phyloP scores from a whole-genome alignment of 2,329 filamentous ascomycete species.

The Pestalotiopsis sp. region DNA sequence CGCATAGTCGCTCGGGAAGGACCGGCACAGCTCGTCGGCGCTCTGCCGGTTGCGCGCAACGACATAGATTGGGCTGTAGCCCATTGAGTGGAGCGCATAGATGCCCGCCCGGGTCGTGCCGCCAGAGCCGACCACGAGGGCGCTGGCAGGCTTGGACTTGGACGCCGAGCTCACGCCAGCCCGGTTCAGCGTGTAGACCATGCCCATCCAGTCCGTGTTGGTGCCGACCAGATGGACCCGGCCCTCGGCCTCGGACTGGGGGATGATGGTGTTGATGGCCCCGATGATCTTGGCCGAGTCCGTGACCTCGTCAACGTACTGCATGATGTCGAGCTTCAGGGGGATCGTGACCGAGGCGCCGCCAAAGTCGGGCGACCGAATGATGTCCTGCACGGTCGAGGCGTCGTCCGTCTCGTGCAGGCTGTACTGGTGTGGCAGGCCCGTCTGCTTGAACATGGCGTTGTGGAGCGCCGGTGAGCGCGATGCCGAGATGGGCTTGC shows the following conservation, averaged over 20 bases:
- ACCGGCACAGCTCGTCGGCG: slow-evolving; percentile 66
- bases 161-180: slow-evolving; percentile 59
- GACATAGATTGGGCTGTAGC: slow-evolving; percentile 84
- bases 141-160: slow-evolving; percentile 49
- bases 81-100: slow-evolving; percentile 82
- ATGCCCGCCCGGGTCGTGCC: slow-evolving; percentile 92
- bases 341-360: slow-evolving; percentile 96
- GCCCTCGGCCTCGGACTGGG: slow-evolving; percentile 43
- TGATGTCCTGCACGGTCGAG: slow-evolving; percentile 62
- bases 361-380: slow-evolving; percentile 77
- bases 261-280: slow-evolving; percentile 91
- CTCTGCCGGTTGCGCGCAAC: slow-evolving; percentile 76
- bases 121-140: slow-evolving; percentile 85
- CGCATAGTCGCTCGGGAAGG: slow-evolving; percentile 75
- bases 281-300: slow-evolving; percentile 82
- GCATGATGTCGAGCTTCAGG: slow-evolving; percentile 86
- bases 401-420: slow-evolving; percentile 73
- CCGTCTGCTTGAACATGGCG: slow-evolving; percentile 72
- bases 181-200: slow-evolving; percentile 76
- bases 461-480: slow-evolving; percentile 92
- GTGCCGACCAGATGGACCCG: slow-evolving; percentile 71
- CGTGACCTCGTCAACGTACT: slow-evolving; percentile 77
- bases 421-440: slow-evolving; percentile 83
- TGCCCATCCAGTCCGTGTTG: slow-evolving; percentile 96
- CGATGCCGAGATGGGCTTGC: slow-evolving; percentile 79